A percentile compares a stretch with the other conserved stretches of the same genome.
Conservation (phyloP, 371 early-diverging fungal genomes). For the Actinomortierella wolfii region DNA sequence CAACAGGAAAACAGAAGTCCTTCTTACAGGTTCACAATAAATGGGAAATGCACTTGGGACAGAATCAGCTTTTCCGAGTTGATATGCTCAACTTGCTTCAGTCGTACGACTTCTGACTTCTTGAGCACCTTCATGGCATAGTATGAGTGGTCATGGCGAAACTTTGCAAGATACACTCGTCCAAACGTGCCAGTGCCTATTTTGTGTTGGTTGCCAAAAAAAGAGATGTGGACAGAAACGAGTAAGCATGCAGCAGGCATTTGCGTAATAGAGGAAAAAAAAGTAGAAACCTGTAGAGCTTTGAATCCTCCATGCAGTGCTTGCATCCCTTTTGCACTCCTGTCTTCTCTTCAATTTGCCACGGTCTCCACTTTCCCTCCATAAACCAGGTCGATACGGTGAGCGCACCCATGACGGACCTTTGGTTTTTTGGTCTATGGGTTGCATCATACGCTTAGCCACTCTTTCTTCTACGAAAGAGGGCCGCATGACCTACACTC, state of each 20-base stretch:
- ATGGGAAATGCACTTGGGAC: slow-evolving; percentile 85
- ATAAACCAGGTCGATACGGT: no score
- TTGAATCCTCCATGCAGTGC: not conserved
- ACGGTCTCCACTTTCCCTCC: no score
- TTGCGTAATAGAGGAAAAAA: no score
- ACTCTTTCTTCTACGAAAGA: no score
- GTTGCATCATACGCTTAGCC: no score
- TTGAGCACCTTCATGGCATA: slow-evolving; percentile 96
- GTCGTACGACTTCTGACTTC: slow-evolving; percentile 88
- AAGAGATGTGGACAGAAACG: slow-evolving; percentile 12
- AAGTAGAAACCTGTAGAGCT: no score
- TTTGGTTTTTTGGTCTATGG: no score
- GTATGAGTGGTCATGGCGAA: slow-evolving; percentile 59
- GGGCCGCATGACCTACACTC: no score
- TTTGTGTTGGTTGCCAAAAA: slow-evolving; percentile 47
- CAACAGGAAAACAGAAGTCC: no score
- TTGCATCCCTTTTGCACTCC: not conserved
- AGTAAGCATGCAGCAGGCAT: no score
- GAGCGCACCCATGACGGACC: no score
- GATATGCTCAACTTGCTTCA: slow-evolving; percentile 97
- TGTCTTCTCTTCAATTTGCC: not conserved
- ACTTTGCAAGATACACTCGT: slow-evolving; percentile 83
- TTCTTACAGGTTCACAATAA: slow-evolving; percentile 89
- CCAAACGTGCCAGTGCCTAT: slow-evolving; percentile 96
- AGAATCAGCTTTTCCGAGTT: slow-evolving; percentile 95